Conservation (phyloP, 2,329 filamentous ascomycete species). For the Xylariaceae sp. region DNA sequence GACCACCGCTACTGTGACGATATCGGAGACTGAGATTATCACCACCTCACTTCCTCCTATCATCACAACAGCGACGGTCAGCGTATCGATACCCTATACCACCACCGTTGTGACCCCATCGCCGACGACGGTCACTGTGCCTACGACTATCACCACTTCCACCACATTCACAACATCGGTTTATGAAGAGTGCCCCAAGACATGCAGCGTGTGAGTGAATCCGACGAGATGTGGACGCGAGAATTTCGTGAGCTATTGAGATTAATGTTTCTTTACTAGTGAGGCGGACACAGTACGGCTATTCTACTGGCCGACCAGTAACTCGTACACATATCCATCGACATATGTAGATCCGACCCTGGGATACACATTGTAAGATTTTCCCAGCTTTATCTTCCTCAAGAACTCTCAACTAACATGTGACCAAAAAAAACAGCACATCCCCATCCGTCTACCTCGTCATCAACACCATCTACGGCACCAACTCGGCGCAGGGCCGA, state of each 20-base stretch:
- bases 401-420: too few species aligned
- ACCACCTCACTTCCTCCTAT: not conserved
- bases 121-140: slow-evolving; percentile 3
- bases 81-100: not conserved
- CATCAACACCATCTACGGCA: slow-evolving; percentile 32
- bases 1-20: slow-evolving; percentile 7
- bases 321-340: slow-evolving; percentile 29
- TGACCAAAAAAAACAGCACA: slow-evolving; percentile 25
- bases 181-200: slow-evolving; percentile 25
- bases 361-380: slow-evolving; percentile 32
- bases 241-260: not conserved
- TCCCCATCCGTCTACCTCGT: slow-evolving; percentile 36
- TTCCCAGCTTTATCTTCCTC: too few species aligned
- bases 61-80: not conserved
- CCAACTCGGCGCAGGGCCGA: slow-evolving; percentile 26
- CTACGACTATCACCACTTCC: slow-evolving; percentile 1
- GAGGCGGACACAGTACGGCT: slow-evolving; percentile 31
- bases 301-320: slow-evolving; percentile 32
- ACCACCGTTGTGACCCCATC: slow-evolving; percentile 1
- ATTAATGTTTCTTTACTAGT: slow-evolving; percentile 15
- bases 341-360: slow-evolving; percentile 28
- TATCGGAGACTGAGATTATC: slow-evolving; percentile 1
- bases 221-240: not conserved
- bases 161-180: not conserved
- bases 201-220: slow-evolving; percentile 29